Conservation (phyloP, 2,329 filamentous ascomycete species). For the Triangularia verruculosa region DNA sequence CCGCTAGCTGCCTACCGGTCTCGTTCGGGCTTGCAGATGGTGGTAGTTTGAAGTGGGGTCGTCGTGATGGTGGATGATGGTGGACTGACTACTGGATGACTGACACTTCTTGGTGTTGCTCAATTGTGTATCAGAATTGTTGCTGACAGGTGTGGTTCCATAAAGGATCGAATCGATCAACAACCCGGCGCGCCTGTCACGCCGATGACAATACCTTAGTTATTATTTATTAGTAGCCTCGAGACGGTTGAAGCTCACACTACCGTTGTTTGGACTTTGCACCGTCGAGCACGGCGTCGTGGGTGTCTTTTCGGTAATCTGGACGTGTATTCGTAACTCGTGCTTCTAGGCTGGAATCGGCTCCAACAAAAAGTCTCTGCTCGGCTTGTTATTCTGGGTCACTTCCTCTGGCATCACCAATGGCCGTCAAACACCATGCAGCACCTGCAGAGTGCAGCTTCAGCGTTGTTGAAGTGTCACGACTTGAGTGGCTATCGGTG, state of each 20-base stretch:
- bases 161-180: constrained; percentile 3
- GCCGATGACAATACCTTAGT: not conserved
- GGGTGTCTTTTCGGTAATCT: not conserved
- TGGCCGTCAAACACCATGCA: constrained; percentile 22
- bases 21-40: constrained; percentile 1
- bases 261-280: not conserved
- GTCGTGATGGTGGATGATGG: constrained; percentile 1
- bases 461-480: constrained; percentile 29
- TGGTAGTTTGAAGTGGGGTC: not conserved
- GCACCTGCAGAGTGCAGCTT: constrained; percentile 26
- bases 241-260: too few relatives aligned
- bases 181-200: not conserved
- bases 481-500: constrained; percentile 26
- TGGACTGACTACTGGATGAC: constrained; percentile 1
- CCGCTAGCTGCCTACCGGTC: constrained; percentile 1
- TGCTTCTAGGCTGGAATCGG: not conserved
- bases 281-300: too few relatives aligned
- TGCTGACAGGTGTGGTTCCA: not conserved
- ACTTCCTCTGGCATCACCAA: constrained; percentile 16
- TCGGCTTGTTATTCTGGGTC: constrained; percentile 16
- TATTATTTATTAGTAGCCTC: too few relatives aligned
- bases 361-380: constrained; percentile 1
- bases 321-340: not conserved
- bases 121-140: not conserved
- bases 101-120: not conserved